phyloP scores from a whole-genome alignment of 768 basidiomycete genomes.

The Panaeolus cyanescens region DNA sequence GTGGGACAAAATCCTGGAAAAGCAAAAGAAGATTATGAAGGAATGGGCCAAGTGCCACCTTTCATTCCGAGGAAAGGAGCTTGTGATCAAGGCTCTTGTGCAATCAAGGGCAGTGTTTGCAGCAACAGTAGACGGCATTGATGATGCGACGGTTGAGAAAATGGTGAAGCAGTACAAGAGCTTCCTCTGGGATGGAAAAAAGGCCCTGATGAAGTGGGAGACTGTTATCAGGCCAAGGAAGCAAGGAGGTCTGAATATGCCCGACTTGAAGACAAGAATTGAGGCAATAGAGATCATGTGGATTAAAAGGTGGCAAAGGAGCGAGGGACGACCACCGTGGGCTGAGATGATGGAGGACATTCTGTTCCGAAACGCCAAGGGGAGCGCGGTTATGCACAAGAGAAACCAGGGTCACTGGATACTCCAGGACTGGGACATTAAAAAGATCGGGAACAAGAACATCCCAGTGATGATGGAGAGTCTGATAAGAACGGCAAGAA shows the following conservation, averaged over 20 bases:
- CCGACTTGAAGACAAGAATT: slow-evolving; percentile 26
- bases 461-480: slow-evolving; percentile 14
- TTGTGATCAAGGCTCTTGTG: slow-evolving; percentile 11
- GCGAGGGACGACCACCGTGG: slow-evolving; percentile 26
- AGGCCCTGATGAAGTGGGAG: slow-evolving; percentile 16
- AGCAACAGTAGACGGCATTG: slow-evolving; percentile 33
- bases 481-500: slow-evolving; percentile 20
- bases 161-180: slow-evolving; percentile 17
- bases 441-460: neutral
- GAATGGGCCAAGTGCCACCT: slow-evolving; percentile 25
- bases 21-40: slow-evolving; percentile 15
- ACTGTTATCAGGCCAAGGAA: slow-evolving; percentile 15
- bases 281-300: slow-evolving; percentile 25
- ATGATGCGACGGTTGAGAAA: slow-evolving; percentile 15
- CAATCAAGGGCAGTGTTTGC: slow-evolving; percentile 32
- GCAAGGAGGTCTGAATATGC: slow-evolving; percentile 22
- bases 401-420: slow-evolving; percentile 18
- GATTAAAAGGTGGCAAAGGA: slow-evolving; percentile 21
- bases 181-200: slow-evolving; percentile 23
- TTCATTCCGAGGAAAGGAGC: slow-evolving; percentile 22
- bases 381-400: slow-evolving; percentile 1
- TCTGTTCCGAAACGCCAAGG: slow-evolving; percentile 6
- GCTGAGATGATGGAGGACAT: slow-evolving; percentile 26
- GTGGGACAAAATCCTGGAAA: slow-evolving; percentile 25
- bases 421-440: slow-evolving; percentile 26